A percentile compares a stretch with the other conserved stretches of the same genome.
phyloP scores from a whole-genome alignment of 108 stramenopile species.

The Pseudonitzschia multiseries region DNA sequence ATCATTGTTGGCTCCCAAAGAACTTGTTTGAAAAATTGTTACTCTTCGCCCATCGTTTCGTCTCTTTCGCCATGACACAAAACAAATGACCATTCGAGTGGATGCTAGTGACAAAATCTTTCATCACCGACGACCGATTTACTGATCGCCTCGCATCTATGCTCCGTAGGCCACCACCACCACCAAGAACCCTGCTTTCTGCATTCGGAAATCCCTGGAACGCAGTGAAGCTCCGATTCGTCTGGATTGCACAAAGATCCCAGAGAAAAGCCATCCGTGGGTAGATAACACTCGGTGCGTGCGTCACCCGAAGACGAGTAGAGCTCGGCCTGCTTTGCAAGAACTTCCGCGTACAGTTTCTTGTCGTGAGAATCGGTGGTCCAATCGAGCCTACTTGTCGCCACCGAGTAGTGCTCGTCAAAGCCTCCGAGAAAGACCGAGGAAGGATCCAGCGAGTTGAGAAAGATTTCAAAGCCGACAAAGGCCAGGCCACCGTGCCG shows the following conservation, averaged over 20 bases:
- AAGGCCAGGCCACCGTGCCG: conserved; percentile 1
- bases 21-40: no score
- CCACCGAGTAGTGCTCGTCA: neutral
- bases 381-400: neutral
- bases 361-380: neutral
- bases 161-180: no score
- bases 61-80: no score
- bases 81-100: no score
- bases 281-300: neutral
- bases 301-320: neutral
- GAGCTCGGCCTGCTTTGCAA: neutral
- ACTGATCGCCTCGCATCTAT: no score
- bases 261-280: neutral
- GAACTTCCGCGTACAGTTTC: neutral
- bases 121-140: no score
- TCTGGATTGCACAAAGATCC: neutral
- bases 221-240: neutral
- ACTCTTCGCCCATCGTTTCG: no score
- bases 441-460: neutral
- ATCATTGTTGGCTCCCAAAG: no score
- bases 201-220: no score
- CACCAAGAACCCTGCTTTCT: no score
- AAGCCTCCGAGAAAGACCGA: neutral
- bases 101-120: no score
- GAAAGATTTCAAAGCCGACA: neutral